Percentiles rank a stretch among this genome's conserved stretches.
phyloP scores from a whole-genome alignment of 1,284 basidiomycete genomes.

The Puccinia hordei region DNA sequence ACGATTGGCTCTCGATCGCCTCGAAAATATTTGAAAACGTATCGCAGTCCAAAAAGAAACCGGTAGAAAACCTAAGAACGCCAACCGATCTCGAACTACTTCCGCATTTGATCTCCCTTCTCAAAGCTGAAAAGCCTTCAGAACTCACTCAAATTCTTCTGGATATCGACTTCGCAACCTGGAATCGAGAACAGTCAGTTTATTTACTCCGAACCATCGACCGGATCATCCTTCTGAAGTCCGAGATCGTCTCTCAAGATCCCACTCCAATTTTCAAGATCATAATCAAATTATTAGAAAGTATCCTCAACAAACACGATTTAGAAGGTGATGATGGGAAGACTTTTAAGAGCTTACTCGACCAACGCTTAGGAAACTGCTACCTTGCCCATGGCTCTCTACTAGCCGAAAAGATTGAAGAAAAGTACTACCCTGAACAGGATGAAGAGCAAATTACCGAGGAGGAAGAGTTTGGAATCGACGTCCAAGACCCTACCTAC shows the following conservation, averaged over 20 bases:
- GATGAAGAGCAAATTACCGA: neutral
- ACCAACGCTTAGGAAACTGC: conserved; percentile 32
- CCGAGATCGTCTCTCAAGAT: conserved; percentile 13
- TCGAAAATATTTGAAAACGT: conserved; percentile 3
- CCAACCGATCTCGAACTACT: conserved; percentile 3
- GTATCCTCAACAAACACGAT: neutral
- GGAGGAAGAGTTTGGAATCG: conserved; percentile 21
- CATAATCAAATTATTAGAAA: conserved; percentile 17
- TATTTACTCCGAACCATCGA: conserved; percentile 33
- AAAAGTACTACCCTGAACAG: conserved; percentile 20
- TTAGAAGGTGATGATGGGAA: neutral
- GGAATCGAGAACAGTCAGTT: conserved; percentile 4
- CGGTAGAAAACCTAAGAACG: neutral
- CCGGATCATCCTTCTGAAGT: conserved; percentile 28
- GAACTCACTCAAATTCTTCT: neutral
- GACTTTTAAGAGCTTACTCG: neutral
- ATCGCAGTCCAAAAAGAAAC: neutral
- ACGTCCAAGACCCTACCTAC: conserved; percentile 24
- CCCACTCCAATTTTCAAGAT: conserved; percentile 29
- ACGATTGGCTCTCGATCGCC: conserved; percentile 10
- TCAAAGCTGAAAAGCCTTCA: neutral
- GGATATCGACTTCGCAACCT: neutral
- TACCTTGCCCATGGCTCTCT: conserved; percentile 25
- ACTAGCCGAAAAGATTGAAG: conserved; percentile 15
- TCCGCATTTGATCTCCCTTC: neutral